Evolutionary conservation across 2,329 filamentous ascomycete genomes (phyloP).

Genomic region (Meredithiella fracta): DNA sequence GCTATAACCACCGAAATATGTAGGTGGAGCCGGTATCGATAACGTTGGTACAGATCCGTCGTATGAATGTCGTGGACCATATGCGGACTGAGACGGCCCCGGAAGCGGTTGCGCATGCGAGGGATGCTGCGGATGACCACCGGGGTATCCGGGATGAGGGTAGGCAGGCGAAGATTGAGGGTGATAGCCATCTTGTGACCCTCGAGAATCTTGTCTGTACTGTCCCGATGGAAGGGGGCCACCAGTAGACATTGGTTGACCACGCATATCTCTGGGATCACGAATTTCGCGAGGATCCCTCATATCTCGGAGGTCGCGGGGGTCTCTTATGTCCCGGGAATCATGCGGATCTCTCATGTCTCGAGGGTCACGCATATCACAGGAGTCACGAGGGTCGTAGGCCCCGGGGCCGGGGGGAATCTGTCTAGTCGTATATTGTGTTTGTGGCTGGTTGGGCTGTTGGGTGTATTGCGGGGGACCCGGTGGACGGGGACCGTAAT

Average conservation of each 20-base stretch:
- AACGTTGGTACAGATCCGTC: constrained; percentile 33
- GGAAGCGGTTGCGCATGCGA: constrained; percentile 27
- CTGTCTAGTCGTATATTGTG: neutral
- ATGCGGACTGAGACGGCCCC: constrained; percentile 29
- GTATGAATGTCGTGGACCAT: constrained; percentile 21
- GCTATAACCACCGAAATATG: constrained; percentile 18
- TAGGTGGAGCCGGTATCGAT: constrained; percentile 24
- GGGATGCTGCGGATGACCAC: constrained; percentile 18
- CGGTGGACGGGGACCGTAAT: neutral
- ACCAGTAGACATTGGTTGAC: too few relatives aligned
- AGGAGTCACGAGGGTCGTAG: constrained; percentile 19
- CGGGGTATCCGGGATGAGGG: too few relatives aligned
- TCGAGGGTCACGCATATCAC: constrained; percentile 2
- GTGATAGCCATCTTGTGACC: too few relatives aligned
- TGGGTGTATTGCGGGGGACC: neutral
- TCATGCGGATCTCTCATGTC: too few relatives aligned
- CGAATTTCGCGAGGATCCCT: too few relatives aligned
- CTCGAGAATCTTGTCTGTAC: too few relatives aligned
- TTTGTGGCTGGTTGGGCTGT: neutral
- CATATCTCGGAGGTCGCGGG: constrained; percentile 13
- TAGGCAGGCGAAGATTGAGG: too few relatives aligned
- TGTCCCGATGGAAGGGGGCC: too few relatives aligned
- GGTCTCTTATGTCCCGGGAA: constrained; percentile 15
- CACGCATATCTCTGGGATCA: too few relatives aligned
- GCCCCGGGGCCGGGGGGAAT: neutral